phyloP scores from a whole-genome alignment of 768 basidiomycete genomes.

The Lentinula sp. region DNA sequence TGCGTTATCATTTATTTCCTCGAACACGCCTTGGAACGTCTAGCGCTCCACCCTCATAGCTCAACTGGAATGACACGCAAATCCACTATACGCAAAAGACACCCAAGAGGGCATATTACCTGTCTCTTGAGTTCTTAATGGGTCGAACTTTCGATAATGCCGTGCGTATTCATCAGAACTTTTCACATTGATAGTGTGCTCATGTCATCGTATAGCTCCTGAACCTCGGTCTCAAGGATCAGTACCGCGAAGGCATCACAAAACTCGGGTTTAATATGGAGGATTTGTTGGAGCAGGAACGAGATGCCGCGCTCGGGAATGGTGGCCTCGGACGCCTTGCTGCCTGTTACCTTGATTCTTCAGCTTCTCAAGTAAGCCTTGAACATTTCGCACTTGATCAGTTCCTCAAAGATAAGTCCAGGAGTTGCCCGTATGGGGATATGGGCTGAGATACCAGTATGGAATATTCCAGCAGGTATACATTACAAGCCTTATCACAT shows the following conservation, averaged over 20 bases:
- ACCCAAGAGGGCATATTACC: constrained; percentile 90
- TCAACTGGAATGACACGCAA: constrained; percentile 86
- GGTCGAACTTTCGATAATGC: constrained; percentile 72
- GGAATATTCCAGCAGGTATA: constrained; percentile 85
- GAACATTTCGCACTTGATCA: constrained; percentile 23
- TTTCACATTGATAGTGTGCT: constrained; percentile 37
- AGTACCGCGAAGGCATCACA: constrained; percentile 61
- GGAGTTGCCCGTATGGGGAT: constrained; percentile 93
- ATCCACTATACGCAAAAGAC: constrained; percentile 71
- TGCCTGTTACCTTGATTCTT: constrained; percentile 95
- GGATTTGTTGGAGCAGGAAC: constrained; percentile 81
- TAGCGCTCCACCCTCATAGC: constrained; percentile 24
- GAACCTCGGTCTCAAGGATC: constrained; percentile 79
- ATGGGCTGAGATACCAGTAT: constrained; percentile 88
- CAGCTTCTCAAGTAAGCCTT: constrained; percentile 69
- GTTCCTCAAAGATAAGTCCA: constrained; percentile 25
- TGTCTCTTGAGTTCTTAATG: constrained; percentile 92
- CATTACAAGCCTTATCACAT: neutral
- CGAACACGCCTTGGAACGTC: neutral
- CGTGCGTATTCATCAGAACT: constrained; percentile 37
- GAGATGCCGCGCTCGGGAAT: constrained; percentile 93
- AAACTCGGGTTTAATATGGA: constrained; percentile 88
- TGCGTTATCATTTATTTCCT: constrained; percentile 24
- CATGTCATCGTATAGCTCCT: constrained; percentile 54
- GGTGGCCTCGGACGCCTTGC: constrained; percentile 95